These are phyloP conservation scores for Parasitella parasitica DNA, from an alignment of 371 early-diverging fungal genomes.

Conservation along the genomic window DNA sequence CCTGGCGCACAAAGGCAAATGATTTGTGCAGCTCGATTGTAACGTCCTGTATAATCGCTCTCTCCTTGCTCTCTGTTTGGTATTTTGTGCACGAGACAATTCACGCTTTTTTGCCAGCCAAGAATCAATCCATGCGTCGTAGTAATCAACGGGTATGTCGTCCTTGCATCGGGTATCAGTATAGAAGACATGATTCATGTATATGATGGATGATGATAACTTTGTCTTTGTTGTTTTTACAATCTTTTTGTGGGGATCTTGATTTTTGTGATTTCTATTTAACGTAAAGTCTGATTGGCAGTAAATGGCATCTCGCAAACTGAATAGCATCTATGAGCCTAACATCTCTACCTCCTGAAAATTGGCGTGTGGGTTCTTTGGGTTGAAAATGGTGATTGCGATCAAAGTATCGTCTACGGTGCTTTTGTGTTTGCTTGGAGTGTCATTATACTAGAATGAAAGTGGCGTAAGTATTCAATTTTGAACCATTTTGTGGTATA, in stretches of 20 bases:
- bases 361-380: slow-evolving; percentile 19
- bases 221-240: slow-evolving; percentile 26
- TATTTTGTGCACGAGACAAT: slow-evolving; percentile 16
- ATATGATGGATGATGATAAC: slow-evolving; percentile 35
- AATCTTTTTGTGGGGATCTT: slow-evolving; percentile 1
- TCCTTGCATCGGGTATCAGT: slow-evolving; percentile 37
- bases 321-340: slow-evolving; percentile 41
- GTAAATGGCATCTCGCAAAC: slow-evolving; percentile 48
- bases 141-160: not conserved
- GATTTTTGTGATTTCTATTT: slow-evolving; percentile 5
- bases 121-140: not conserved
- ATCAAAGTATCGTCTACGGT: slow-evolving; percentile 10
- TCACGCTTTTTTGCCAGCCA: slow-evolving; percentile 19
- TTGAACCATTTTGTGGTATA: too few relatives aligned
- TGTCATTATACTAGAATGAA: not conserved
- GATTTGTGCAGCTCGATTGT: slow-evolving; percentile 59
- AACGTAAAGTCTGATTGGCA: slow-evolving; percentile 35
- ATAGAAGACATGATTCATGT: slow-evolving; percentile 50
- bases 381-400: slow-evolving; percentile 34
- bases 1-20: slow-evolving; percentile 71
- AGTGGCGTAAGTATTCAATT: not conserved
- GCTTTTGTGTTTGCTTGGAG: not conserved
- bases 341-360: slow-evolving; percentile 50
- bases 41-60: slow-evolving; percentile 55
- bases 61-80: slow-evolving; percentile 48